Base-by-base conservation (phyloP, 1,284 basidiomycete genomes). In the Puccinia hordei region DNA sequence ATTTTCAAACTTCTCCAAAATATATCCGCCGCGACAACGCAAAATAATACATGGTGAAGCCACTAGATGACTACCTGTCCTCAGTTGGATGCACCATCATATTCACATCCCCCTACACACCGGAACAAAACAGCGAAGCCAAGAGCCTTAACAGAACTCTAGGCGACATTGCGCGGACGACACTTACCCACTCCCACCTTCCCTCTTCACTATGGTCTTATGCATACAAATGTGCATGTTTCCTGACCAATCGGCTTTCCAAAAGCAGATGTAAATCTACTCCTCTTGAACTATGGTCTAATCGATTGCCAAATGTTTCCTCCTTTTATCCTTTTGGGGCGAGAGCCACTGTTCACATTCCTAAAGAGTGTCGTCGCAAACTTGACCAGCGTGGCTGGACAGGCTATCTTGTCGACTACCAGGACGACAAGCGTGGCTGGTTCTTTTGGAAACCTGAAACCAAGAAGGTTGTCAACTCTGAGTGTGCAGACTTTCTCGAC, bases 51-150 rank as follows among this genome's bases (percentile, higher is more conserved):
- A 41, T 12, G 0, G 2, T 17, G 12, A 22, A 69, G 24, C 2
- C 38, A 3, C n/a, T 69, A 12, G 5, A 5, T 1, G 46, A 46
- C 15, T 46, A 12, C 27, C 9, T 69, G 19, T 2, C 10, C 2
- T 24, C 41, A 4, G n/a, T 46, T 17, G 66, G 65, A 9, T 33
- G 27, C n/a, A 15, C 10, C 6, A 44, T 38, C 1, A n/a, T 69
- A 10, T 69, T 69, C 38, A 46, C 66, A 15, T 69, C n/a, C 2
- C 71, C 71, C 1, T 73, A 73, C 49, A 51, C 46, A 33, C 71
- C 46, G 1, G 51, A 73, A 49, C 53, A 75, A 46, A 75, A 75
- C 44, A 57, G 73, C 13, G 38, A 49, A 41, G 73, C 53, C 1
- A 57, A 75, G 24, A 8, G 33, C 9, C 57, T 75, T 5, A 75